Evolutionary conservation across 129 eudicot genomes (phyloP), one percentile per base, ranked within the genome.

Genomic region (carrot (Daucus carota)): DNA sequence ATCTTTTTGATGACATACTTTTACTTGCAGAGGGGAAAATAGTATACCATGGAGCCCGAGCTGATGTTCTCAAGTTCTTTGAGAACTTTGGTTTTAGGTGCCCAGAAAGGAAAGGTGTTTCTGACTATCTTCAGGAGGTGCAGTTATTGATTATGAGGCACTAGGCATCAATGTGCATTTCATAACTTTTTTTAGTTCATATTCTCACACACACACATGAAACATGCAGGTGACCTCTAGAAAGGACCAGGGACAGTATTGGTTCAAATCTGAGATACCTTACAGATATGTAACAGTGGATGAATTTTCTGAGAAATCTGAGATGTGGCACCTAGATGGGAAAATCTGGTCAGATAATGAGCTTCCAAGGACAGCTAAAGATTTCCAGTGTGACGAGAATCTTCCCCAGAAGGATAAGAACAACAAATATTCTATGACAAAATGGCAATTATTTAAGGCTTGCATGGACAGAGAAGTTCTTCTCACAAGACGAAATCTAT

Each of bases 221-320:
- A n/a, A n/a, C 44, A 15, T 59, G 60, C 83, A 90, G 96, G 89
- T 90, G 75, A 85, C 85, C 31, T 88, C 97, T 22, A 83, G 82
- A 78, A 88, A 88, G 74, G 97, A 91, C 81, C 97, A 88, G 78
- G 84, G 57, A 46, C 87, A 83, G 17, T 91, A 86, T 75, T 91
- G 94, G 97, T 75, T 67, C 29, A 76, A 73, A 31, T 42, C 70
- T 60, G 76, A 80, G 70, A 68, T 81, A 48, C 9, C 82, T 4
- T 83, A 86, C 74, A 75, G 33, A 45, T 91, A 84, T 50, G 67
- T 91, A 16, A 77, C 93, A 6, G 79, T 84, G 33, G 73, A 87
- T 47, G 59, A 48, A n/a, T 84, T 87, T 3, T 75, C 85, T 31
- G 78, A 45, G 78, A 84, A 59, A 84, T 84, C 68, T 76, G 83